Evolutionary conservation across 192 early-diverging fungal species (phyloP), one percentile per base, ranked within the genome.

Genomic region (Coemansia furcata): DNA sequence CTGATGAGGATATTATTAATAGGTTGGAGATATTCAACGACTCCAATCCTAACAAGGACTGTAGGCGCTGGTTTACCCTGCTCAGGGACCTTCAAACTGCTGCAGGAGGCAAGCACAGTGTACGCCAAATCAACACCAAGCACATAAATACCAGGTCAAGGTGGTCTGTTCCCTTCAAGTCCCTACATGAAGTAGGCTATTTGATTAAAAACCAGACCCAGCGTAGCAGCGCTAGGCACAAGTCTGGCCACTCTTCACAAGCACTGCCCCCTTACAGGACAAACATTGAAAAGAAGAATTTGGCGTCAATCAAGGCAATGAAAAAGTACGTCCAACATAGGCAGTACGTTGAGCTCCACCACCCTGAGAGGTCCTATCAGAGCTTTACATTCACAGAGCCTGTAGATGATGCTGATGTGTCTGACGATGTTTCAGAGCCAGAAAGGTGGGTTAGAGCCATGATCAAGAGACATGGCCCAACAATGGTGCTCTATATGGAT

Each of bases 81-180:
- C 60, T 76, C 14, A 50, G 66, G 1, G 70, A 80, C 60, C 49
- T 80, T 3, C 69, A 72, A 30, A n/a, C 4, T 17, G 73, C 69
- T 14, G 69, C 73, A 6, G 73, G 73, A 46, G 49, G 43, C 66
- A 75, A 69, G 66, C 65, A 80, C 66, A 65, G 57, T 38, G 62
- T 76, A 1, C 62, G 73, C 5, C 78, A 80, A 49, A 75, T 80
- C 2, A 80, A 80, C 67, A 80, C 78, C 66, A 80, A 80, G 65
- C 73, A 76, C 43, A 80, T 80, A 10, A 80, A 80, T 23, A 76
- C 78, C 17, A 58, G 78, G 14, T 80, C 78, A 2, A 54, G 78
- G 30, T 80, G 78, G 78, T 80, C 78, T 15, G 73, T 80, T 2
- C 78, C 78, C 6, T 80, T 80, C 63, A 75, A 76, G 55, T 80